Conservation (phyloP, 2,329 filamentous ascomycete genomes). For the Ploettnerulaceae sp. region DNA sequence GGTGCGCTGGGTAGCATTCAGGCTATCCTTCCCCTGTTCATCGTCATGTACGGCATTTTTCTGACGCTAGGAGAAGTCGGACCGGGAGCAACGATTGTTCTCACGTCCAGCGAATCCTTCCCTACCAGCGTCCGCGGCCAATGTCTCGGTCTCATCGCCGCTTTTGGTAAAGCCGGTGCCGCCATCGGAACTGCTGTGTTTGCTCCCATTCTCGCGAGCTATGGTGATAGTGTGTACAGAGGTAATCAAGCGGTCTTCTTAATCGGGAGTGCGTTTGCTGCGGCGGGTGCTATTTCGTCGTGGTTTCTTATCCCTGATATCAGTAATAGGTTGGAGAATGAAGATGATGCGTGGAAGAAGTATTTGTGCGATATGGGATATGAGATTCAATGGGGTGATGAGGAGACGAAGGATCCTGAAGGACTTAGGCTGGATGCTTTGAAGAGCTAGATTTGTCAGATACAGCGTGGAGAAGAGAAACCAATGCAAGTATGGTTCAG, state of each 20-base stretch:
- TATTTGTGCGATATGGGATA: conserved; percentile 43
- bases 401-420: conserved; percentile 30
- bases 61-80: conserved; percentile 46
- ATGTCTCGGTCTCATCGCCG: conserved; percentile 44
- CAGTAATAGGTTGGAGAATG: conserved; percentile 39
- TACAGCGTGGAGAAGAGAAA: neutral
- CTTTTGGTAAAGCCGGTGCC: conserved; percentile 45
- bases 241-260: conserved; percentile 47
- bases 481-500: too few species aligned
- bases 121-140: conserved; percentile 47
- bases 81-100: conserved; percentile 41
- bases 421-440: conserved; percentile 24
- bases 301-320: conserved; percentile 45
- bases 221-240: conserved; percentile 37
- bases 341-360: conserved; percentile 41
- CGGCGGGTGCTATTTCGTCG: conserved; percentile 41
- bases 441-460: conserved; percentile 7
- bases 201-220: conserved; percentile 45
- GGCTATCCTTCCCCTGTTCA: conserved; percentile 44
- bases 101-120: conserved; percentile 43
- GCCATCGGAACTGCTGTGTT: conserved; percentile 48
- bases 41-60: conserved; percentile 49
- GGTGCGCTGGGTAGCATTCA: conserved; percentile 43
- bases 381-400: conserved; percentile 35
- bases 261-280: conserved; percentile 46